Evolutionary conservation across 768 basidiomycete species (phyloP), one percentile per base, ranked within the genome.

Genomic region (Cyclocybe cylindracea): DNA sequence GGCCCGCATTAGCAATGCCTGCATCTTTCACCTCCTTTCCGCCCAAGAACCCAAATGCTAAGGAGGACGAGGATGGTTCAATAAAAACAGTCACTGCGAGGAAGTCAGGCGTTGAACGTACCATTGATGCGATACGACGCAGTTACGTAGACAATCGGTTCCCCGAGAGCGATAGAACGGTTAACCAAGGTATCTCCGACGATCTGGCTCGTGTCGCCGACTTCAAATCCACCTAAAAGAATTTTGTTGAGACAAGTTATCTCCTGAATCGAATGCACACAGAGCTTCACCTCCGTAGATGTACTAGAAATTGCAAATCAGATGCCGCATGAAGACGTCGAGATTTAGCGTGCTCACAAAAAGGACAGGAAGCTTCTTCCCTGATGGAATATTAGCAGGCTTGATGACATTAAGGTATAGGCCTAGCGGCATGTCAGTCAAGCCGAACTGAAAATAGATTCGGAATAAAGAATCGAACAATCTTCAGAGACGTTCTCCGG

Each of bases 331-430:
- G 5, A 31, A 31, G 31, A 41, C 14, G 10, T 9, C 13, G 16
- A 14, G n/a, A 33, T 31, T n/a, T 14, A 43, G 11, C 14, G 18
- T 1, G 36, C 58, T 35, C 24, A 60, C 58, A 9, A 60, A 46
- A 7, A 60, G 11, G 34, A 60, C 52, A 11, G 58, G 58, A 2
- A 60, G 37, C 11, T 54, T 54, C 37, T 36, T 51, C 3, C 43
- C 34, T 8, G 32, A 3, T 10, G 52, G 44, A 11, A 48, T 44
- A 9, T 14, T 8, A 0, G 52, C 29, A 4, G 58, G 58, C 8
- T 31, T 48, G n/a, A 56, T 14, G 29, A 60, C 55, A 46, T 60
- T 60, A 31, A 60, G 40, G 44, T 41, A 54, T 19, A 60, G 53
- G 39, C 58, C 58, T 60, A 29, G 10, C 13, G 13, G 18, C 6